These are phyloP conservation scores for Acer negundo DNA, from an alignment of 345 rosid species.

Conservation along the genomic window DNA sequence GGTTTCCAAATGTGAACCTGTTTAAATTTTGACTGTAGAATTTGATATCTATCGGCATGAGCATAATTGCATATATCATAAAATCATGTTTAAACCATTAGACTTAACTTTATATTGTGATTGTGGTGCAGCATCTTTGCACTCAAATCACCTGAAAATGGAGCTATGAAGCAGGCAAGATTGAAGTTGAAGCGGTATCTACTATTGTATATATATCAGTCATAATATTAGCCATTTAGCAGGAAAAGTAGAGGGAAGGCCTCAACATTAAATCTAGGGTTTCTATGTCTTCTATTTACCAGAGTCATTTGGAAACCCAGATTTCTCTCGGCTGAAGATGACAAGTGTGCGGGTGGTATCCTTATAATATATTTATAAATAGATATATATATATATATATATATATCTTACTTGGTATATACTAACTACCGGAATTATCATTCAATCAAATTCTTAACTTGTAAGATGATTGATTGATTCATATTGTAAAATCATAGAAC, in stretches of 20 bases:
- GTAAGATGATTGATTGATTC: constrained; percentile 34
- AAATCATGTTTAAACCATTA: background rate
- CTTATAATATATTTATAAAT: constrained; percentile 16
- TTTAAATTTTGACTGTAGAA: background rate
- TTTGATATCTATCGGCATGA: background rate
- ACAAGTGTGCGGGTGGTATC: constrained; percentile 24
- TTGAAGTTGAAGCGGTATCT: constrained; percentile 26
- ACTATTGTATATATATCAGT: constrained; percentile 44
- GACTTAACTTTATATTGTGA: constrained; percentile 25
- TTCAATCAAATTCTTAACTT: constrained; percentile 27
- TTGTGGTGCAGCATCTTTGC: constrained; percentile 56
- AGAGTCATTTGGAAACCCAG: constrained; percentile 28
- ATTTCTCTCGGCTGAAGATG: constrained; percentile 29
- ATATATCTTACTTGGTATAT: constrained; percentile 14
- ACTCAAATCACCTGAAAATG: constrained; percentile 60
- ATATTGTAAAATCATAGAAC: constrained; percentile 33
- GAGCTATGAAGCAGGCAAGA: constrained; percentile 60
- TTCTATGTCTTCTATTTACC: constrained; percentile 31
- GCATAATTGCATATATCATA: background rate
- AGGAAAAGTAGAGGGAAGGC: constrained; percentile 32
- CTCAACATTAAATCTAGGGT: constrained; percentile 37
- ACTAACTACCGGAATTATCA: constrained; percentile 36
- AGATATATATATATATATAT: constrained; percentile 1
- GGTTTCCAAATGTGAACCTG: background rate
- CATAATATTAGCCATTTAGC: constrained; percentile 36